Conservation (phyloP, 345 rosid species). For the Nephelium lappaceum region DNA sequence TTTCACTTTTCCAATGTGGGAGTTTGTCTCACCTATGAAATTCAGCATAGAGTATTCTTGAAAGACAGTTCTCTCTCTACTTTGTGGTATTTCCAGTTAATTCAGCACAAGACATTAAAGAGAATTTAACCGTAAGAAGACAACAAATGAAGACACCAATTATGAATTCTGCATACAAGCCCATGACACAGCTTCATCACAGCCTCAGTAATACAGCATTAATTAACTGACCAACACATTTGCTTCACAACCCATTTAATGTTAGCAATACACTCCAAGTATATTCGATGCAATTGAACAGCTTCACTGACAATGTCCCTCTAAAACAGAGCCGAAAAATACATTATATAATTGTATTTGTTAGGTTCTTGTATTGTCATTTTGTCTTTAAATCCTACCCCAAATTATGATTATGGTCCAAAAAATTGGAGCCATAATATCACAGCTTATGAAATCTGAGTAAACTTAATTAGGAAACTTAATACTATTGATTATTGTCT, state of each 20-base stretch:
- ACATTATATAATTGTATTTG: not conserved
- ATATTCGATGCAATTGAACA: not conserved
- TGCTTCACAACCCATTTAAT: not conserved
- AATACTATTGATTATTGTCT: too few species aligned
- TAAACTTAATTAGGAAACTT: not conserved
- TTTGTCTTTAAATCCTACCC: not conserved
- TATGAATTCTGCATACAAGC: not conserved
- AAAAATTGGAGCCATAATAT: not conserved
- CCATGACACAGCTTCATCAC: not conserved
- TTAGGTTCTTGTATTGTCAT: not conserved
- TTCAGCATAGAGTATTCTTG: too few species aligned
- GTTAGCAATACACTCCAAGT: not conserved
- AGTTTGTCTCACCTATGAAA: too few species aligned
- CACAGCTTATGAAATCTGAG: not conserved
- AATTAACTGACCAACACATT: constrained; percentile 8
- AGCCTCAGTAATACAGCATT: not conserved
- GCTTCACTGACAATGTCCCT: not conserved
- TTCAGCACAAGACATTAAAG: too few species aligned
- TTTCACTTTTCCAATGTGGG: too few species aligned
- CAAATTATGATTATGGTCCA: not conserved
- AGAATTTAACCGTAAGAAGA: too few species aligned
- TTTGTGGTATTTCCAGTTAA: too few species aligned
- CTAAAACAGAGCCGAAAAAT: not conserved
- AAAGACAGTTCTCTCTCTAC: too few species aligned
- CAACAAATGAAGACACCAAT: not conserved